Conservation (phyloP, 768 basidiomycete species). For the Hortiboletus campestris region DNA sequence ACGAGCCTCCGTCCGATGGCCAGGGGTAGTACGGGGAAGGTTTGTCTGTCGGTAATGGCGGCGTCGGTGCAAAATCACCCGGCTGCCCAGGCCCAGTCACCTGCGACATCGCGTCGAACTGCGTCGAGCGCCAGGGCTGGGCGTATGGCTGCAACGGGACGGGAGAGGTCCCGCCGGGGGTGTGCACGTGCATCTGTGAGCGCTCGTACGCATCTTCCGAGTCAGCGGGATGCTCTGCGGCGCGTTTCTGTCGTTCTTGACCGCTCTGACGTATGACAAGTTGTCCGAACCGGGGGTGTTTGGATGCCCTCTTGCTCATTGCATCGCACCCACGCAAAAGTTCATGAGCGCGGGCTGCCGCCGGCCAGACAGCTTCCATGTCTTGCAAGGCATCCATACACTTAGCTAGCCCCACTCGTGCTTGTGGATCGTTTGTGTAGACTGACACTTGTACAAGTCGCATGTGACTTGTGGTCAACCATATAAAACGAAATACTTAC, state of each 20-base stretch:
- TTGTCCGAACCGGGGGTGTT: constrained; percentile 3
- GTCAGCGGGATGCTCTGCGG: constrained; percentile 51
- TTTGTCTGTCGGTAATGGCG: constrained; percentile 10
- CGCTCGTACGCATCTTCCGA: constrained; percentile 33
- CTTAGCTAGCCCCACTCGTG: constrained; percentile 56
- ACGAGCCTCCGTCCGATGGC: constrained; percentile 34
- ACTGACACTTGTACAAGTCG: constrained; percentile 47
- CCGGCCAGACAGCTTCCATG: constrained; percentile 75
- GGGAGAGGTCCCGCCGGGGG: neutral
- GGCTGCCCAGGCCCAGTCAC: constrained; percentile 6
- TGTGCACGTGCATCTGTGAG: constrained; percentile 15
- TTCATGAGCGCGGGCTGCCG: constrained; percentile 70
- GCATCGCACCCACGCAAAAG: constrained; percentile 64
- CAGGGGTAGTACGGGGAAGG: constrained; percentile 45
- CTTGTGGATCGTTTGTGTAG: constrained; percentile 68
- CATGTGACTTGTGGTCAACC: neutral
- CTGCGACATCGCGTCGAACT: constrained; percentile 10
- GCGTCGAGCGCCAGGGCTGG: constrained; percentile 31
- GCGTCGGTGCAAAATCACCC: constrained; percentile 7
- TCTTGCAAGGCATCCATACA: constrained; percentile 65
- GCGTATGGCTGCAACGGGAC: constrained; percentile 21
- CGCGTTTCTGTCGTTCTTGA: constrained; percentile 54
- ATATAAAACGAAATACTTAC: constrained; percentile 42
- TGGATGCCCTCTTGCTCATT: constrained; percentile 9
- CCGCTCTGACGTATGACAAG: constrained; percentile 9